Evolutionary conservation across 495 filamentous ascomycete species (phyloP).

Genomic region (Hypomontagnella submonticulosa): DNA sequence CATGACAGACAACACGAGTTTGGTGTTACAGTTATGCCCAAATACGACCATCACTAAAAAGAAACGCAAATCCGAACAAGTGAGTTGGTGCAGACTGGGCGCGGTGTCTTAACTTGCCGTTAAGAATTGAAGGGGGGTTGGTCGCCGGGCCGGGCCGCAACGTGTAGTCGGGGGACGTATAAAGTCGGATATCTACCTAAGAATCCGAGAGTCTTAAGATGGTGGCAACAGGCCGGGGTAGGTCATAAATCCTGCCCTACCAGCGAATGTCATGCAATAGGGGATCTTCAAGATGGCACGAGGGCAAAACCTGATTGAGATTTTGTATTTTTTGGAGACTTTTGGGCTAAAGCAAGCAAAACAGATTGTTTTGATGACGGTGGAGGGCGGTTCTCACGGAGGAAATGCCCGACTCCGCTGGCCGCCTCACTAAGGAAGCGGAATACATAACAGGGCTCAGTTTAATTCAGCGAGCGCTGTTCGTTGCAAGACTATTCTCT

Average conservation of each 20-base stretch:
- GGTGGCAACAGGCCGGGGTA: constrained; percentile 32
- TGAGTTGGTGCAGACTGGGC: constrained; percentile 34
- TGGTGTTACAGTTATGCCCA: constrained; percentile 39
- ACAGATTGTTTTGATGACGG: constrained; percentile 47
- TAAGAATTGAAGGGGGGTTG: constrained; percentile 24
- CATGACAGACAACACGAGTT: constrained; percentile 41
- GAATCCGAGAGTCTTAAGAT: too few relatives aligned
- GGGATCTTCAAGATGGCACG: constrained; percentile 36
- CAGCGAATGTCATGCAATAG: constrained; percentile 38
- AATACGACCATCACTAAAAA: constrained; percentile 39
- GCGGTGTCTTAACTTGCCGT: constrained; percentile 34
- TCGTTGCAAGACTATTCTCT: constrained; percentile 29
- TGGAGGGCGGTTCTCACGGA: constrained; percentile 45
- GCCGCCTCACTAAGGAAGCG: constrained; percentile 41
- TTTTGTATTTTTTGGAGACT: constrained; percentile 46
- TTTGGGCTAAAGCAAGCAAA: constrained; percentile 41
- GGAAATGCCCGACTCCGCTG: constrained; percentile 46
- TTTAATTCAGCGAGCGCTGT: constrained; percentile 30
- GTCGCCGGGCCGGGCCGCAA: constrained; percentile 44
- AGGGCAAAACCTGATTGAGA: constrained; percentile 44
- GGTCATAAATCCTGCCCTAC: constrained; percentile 36
- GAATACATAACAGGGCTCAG: constrained; percentile 36
- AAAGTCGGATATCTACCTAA: constrained; percentile 36
- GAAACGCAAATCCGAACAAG: constrained; percentile 29
- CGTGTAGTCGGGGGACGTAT: constrained; percentile 37